Conservation (phyloP, 495 filamentous ascomycete genomes). For the Aspergillus bridgeri region DNA sequence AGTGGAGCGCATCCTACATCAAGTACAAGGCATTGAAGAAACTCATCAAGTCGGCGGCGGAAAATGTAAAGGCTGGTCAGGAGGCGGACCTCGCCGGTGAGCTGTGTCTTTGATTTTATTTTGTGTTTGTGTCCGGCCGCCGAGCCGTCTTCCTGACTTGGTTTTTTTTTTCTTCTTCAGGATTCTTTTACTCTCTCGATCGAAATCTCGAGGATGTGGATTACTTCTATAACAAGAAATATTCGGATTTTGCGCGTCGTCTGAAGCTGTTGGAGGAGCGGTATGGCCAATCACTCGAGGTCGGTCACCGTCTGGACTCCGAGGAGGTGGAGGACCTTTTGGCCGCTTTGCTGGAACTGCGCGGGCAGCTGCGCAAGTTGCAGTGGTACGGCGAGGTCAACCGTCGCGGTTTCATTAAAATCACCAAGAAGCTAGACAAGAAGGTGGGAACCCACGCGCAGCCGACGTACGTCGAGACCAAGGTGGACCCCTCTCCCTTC, state of each 20-base stretch:
- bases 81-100: conserved; percentile 76
- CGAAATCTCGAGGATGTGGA: conserved; percentile 96
- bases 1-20: conserved; percentile 92
- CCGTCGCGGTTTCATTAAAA: conserved; percentile 90
- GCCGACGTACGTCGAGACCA: conserved; percentile 76
- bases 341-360: conserved; percentile 80
- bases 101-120: conserved; percentile 17
- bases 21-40: conserved; percentile 96
- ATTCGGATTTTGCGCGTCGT: conserved; percentile 73
- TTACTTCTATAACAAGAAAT: conserved; percentile 93
- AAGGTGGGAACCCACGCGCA: conserved; percentile 74
- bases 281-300: conserved; percentile 62
- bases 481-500: conserved; percentile 82
- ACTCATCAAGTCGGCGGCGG: conserved; percentile 75
- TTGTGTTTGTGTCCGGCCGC: conserved; percentile 4
- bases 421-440: conserved; percentile 97
- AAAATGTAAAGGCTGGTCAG: conserved; percentile 59
- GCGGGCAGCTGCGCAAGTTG: conserved; percentile 81
- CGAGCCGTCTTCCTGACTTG: conserved; percentile 24
- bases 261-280: conserved; percentile 80
- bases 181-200: conserved; percentile 91
- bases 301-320: conserved; percentile 51
- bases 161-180: conserved; percentile 40
- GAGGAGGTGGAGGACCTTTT: conserved; percentile 89
- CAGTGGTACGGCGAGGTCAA: conserved; percentile 99